Evolutionary conservation across 352 stramenopile genomes (phyloP).

Genomic region (Phytophthora vignae): DNA sequence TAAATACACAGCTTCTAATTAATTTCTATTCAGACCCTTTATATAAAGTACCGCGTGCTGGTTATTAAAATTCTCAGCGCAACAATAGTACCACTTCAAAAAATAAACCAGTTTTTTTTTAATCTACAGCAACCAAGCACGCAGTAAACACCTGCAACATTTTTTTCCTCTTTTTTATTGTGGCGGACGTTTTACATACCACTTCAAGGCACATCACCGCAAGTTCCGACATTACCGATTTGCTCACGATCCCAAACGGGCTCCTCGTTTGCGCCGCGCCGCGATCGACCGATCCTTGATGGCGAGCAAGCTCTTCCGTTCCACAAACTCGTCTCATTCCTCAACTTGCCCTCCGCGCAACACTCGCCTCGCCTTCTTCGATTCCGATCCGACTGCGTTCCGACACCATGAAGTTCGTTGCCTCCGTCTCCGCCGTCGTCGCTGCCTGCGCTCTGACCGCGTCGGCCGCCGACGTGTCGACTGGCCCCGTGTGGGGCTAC

Average conservation of each 20-base stretch:
- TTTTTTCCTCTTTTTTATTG: too few relatives aligned
- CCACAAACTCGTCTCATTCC: too few relatives aligned
- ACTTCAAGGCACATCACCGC: too few relatives aligned
- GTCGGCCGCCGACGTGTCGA: constrained; percentile 2
- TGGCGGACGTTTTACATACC: too few relatives aligned
- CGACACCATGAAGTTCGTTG: constrained; percentile 22
- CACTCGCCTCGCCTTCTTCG: neutral
- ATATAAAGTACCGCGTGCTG: too few relatives aligned
- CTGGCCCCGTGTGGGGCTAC: constrained; percentile 33
- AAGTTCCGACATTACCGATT: constrained; percentile 14
- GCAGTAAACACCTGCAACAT: too few relatives aligned
- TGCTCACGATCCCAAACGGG: constrained; percentile 13
- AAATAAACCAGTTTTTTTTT: too few relatives aligned
- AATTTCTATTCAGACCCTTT: too few relatives aligned
- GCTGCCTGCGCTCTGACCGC: constrained; percentile 11
- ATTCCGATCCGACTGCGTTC: neutral
- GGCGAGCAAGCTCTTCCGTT: neutral
- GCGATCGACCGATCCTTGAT: constrained; percentile 3
- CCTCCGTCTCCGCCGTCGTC: constrained; percentile 10
- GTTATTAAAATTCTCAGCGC: too few relatives aligned
- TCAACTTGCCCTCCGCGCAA: constrained; percentile 16
- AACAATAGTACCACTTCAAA: too few relatives aligned
- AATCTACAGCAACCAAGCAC: too few relatives aligned
- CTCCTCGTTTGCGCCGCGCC: constrained; percentile 17
- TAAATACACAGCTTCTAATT: too few relatives aligned